Conservation (phyloP, 306 rosid genomes). For the Rosa multiflora region DNA sequence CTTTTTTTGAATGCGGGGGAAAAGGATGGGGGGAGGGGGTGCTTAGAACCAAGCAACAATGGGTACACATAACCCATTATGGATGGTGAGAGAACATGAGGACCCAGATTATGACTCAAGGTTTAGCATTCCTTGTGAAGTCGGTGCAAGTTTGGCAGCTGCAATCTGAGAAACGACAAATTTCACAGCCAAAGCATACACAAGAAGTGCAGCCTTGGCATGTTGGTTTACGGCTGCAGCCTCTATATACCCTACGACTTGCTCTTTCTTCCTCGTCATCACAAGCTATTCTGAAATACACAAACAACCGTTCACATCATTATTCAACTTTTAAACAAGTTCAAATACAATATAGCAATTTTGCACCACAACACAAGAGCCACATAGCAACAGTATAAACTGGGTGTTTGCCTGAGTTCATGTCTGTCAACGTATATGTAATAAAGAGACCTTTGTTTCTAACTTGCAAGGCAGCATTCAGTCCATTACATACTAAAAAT, state of each 20-base stretch:
- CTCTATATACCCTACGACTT: slow-evolving; percentile 83
- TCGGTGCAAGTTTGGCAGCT: slow-evolving; percentile 95
- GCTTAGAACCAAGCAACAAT: slow-evolving; percentile 15
- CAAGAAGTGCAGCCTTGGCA: slow-evolving; percentile 98
- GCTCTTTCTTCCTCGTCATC: slow-evolving; percentile 92
- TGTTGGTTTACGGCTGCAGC: slow-evolving; percentile 74
- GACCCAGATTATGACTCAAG: slow-evolving; percentile 28
- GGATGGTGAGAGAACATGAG: slow-evolving; percentile 8
- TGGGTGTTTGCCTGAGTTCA: not conserved
- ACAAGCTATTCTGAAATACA: slow-evolving; percentile 62
- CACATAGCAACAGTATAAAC: not conserved
- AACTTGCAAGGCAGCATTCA: not conserved
- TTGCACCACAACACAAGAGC: not conserved
- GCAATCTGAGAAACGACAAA: slow-evolving; percentile 92
- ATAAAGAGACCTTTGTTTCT: not conserved
- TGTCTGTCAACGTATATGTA: not conserved
- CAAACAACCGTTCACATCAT: not conserved
- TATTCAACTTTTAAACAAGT: not conserved
- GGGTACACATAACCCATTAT: slow-evolving; percentile 25
- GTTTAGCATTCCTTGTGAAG: slow-evolving; percentile 77
- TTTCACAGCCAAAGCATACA: slow-evolving; percentile 90
- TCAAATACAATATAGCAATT: not conserved
- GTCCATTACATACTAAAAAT: not conserved
- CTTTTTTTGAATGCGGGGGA: slow-evolving; percentile 13
- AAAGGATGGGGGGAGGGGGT: slow-evolving; percentile 6